phyloP scores from a whole-genome alignment of 352 stramenopile genomes.

The Phytophthora sp. region DNA sequence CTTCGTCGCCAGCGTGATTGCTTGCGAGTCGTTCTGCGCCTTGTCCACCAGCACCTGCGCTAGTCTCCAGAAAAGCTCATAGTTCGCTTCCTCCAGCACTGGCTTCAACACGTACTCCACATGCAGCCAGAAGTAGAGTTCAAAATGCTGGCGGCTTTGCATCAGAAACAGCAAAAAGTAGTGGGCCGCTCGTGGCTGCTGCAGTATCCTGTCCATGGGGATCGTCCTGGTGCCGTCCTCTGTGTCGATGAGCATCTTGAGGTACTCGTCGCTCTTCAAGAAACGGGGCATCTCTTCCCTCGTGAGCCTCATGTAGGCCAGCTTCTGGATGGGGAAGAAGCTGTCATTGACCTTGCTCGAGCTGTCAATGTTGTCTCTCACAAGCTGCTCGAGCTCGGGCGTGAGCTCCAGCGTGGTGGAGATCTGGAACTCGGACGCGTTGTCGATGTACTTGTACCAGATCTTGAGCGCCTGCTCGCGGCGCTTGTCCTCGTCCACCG shows the following conservation, averaged over 20 bases:
- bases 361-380: conserved; percentile 68
- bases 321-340: conserved; percentile 87
- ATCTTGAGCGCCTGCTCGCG: conserved; percentile 83
- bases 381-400: conserved; percentile 72
- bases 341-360: conserved; percentile 60
- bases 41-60: conserved; percentile 73
- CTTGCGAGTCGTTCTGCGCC: conserved; percentile 76
- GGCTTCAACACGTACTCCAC: conserved; percentile 88
- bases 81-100: conserved; percentile 52
- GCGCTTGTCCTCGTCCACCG: conserved; percentile 66
- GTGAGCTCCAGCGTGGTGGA: conserved; percentile 81
- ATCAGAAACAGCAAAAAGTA: conserved; percentile 90
- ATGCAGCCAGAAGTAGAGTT: conserved; percentile 90
- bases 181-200: conserved; percentile 80
- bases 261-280: conserved; percentile 85
- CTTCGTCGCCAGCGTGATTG: conserved; percentile 79
- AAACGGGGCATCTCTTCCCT: conserved; percentile 84
- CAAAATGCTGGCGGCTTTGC: conserved; percentile 88
- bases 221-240: conserved; percentile 79
- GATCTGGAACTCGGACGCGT: conserved; percentile 85
- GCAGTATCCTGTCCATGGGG: conserved; percentile 79
- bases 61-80: conserved; percentile 73
- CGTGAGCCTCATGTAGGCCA: conserved; percentile 85
- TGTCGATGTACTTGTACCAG: conserved; percentile 88
- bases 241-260: conserved; percentile 85